Base-by-base conservation (phyloP, 257 asterid species). In the Capsicum chinense region DNA sequence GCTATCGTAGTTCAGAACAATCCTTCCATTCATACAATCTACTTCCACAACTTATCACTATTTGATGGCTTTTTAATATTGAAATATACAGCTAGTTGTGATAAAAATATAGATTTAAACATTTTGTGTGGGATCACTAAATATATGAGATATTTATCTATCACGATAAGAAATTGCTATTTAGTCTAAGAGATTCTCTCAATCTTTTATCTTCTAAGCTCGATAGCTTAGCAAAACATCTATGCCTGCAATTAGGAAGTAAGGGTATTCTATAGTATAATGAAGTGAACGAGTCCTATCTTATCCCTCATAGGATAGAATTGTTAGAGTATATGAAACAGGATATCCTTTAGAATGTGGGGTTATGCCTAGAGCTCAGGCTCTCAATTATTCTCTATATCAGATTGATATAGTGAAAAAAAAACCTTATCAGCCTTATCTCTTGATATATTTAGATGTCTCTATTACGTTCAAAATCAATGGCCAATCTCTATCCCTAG, bases 131-230 rank as follows among this genome's bases (percentile, higher is more conserved):
- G 58, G 6, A 64, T 3, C 76, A 6, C 48, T 6, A 44, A 6
- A 5, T 60, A 16, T 62, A 63, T 48, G 44, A 81, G 42, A 37
- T 81, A 81, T 37, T 17, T 12, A 16, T 81, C 58, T 62, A 81
- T 62, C 52, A 4, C 9, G 76, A 73, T 12, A 63, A 42, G 39
- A 39, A 47, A n/a, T 3, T 35, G 44, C 14, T 60, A 60, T 81
- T 81, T 21, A 3, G 16, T 39, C 56, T 81, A 16, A 81, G 59
- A 56, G 84, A 60, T 57, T 79, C 54, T 12, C 33, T 57, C 47
- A 26, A 17, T 2, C 52, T 79, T 15, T 48, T 79, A 33, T 19
- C 33, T 14, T 17, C 54, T 21, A 79, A 35, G 4, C 56, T 79
- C n/a, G 7, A 10, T 8, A 5, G 4, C 54, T 33, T 79, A 21